Conservation (phyloP, 2,329 filamentous ascomycete species). For the Fusarium sp. region DNA sequence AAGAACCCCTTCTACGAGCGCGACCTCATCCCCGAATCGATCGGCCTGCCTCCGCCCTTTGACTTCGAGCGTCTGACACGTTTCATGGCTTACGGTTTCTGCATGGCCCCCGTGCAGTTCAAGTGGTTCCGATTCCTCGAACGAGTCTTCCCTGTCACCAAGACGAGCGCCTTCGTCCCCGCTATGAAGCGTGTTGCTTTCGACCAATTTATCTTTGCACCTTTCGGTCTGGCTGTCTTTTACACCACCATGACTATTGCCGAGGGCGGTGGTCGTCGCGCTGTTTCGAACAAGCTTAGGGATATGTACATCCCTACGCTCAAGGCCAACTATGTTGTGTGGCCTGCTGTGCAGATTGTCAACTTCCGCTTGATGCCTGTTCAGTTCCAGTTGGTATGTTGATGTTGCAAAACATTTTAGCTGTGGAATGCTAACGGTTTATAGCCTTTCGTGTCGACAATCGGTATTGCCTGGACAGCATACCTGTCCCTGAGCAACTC, state of each 20-base stretch:
- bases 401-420: accelerated
- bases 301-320: constrained; percentile 95
- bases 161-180: constrained; percentile 78
- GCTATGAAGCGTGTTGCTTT: constrained; percentile 91
- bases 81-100: constrained; percentile 97
- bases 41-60: constrained; percentile 80
- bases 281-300: constrained; percentile 84
- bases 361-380: constrained; percentile 97
- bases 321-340: constrained; percentile 95
- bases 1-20: constrained; percentile 76
- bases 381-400: constrained; percentile 92
- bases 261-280: constrained; percentile 87
- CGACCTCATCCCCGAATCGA: constrained; percentile 75
- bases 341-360: constrained; percentile 95
- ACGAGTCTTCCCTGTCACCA: constrained; percentile 84
- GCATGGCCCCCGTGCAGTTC: constrained; percentile 95
- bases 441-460: constrained; percentile 92
- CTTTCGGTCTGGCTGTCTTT: constrained; percentile 86
- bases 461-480: constrained; percentile 98
- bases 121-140: constrained; percentile 94
- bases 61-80: constrained; percentile 94
- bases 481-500: constrained; percentile 95
- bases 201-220: constrained; percentile 94
- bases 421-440: constrained; percentile 13
- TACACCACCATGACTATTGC: constrained; percentile 97